These are phyloP conservation scores for Durotheca rogersii DNA, from an alignment of 495 filamentous ascomycete species.

Conservation along the genomic window DNA sequence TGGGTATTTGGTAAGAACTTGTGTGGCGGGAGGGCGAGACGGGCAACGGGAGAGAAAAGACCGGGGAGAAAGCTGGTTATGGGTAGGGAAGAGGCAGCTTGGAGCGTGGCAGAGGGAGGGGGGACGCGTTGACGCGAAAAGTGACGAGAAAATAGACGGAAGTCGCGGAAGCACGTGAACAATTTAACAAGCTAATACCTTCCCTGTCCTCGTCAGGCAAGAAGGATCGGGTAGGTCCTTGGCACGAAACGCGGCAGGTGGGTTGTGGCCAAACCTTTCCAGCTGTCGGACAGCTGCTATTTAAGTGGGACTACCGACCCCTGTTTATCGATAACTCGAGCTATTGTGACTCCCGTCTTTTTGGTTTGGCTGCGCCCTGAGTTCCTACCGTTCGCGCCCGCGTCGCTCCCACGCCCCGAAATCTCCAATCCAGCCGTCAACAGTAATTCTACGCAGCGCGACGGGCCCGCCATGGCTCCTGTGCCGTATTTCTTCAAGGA, in stretches of 20 bases:
- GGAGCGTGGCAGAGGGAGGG: no score
- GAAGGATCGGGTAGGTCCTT: no score
- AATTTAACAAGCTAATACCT: conserved; percentile 9
- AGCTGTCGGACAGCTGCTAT: no score
- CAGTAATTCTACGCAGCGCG: conserved; percentile 15
- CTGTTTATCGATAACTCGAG: conserved; percentile 22
- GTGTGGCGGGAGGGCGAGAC: no score
- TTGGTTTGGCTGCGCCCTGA: conserved; percentile 21
- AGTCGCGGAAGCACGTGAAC: conserved; percentile 38
- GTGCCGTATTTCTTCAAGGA: conserved; percentile 72
- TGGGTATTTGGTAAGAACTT: no score
- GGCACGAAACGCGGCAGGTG: no score
- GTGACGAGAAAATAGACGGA: conserved; percentile 30
- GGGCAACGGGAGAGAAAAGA: no score
- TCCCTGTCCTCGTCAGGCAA: no score
- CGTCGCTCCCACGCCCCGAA: background rate
- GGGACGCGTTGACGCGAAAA: conserved; percentile 34
- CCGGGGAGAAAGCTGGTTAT: no score
- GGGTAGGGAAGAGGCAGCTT: no score
- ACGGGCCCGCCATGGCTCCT: conserved; percentile 46
- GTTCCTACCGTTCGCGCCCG: conserved; percentile 15
- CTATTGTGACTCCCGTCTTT: conserved; percentile 2
- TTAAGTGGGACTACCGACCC: background rate
- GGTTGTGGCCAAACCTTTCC: no score
- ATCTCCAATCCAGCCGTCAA: conserved; percentile 2